Base-by-base conservation (phyloP, 2,329 filamentous ascomycete species). In the Calonectria honghensis region DNA sequence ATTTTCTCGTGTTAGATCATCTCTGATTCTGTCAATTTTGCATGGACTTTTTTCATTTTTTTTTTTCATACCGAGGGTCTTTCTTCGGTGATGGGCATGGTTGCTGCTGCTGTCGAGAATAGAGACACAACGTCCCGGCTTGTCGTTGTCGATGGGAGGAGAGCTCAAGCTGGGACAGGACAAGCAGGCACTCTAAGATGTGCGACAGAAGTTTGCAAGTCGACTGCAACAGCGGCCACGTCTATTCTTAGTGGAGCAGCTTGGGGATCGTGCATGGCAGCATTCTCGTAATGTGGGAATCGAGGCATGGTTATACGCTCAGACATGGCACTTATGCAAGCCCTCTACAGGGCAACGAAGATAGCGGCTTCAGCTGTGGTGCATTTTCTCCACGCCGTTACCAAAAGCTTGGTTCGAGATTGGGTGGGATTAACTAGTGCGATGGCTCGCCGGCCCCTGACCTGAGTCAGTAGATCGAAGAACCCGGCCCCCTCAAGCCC, bases 31-130 rank as follows among this genome's bases (percentile, higher is more conserved):
- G 13, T 39, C 50, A 51, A 24, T 29, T 29, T 18, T 18, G 14
- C 2, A 16, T 11, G 1, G n/a, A 18, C 14, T 24, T 16, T 39
- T 16, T 39, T 39, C 2, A 18, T 41, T 20, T 16, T 41, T 35
- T 37, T 61, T n/a, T 61, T 61, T 10, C 57, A 7, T 63, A 75
- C 73, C 39, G 65, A 69, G 4, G 73, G 65, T 45, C 65, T 59
- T 10, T 67, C 14, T 57, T 75, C 70, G 24, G 59, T 61, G 57
- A 75, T 41, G 24, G 73, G 70, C 70, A 75, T 74, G 27, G 39
- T 73, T 14, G 6, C 27, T 50, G 20, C 37, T 57, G 50, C n/a
- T 52, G 45, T 18, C 31, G 29, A 35, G 27, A 24, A 4, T n/a
- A 24, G 14, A 11, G 18, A 20, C 27, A 6, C 41, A 31, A 35